These are phyloP conservation scores for Sequoiadendron giganteum DNA, from an alignment of 75 land plant species.

Conservation along the genomic window DNA sequence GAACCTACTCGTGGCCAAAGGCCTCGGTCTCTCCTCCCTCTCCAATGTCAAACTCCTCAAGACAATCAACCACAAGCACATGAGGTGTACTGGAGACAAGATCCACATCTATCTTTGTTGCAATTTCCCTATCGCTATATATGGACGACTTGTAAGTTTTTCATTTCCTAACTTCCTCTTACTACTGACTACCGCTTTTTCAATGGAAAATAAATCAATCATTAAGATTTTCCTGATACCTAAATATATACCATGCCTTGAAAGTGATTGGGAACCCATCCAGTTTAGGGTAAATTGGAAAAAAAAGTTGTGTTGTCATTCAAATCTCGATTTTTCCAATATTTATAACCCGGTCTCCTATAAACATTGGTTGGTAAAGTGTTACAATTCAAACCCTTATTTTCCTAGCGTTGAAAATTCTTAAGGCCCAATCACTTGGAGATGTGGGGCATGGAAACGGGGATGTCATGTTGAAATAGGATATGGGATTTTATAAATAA, in stretches of 20 bases:
- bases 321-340: background rate
- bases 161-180: background rate
- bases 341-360: background rate
- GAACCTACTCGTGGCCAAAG: slow-evolving; percentile 36
- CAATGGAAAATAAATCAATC: background rate
- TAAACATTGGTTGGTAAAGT: background rate
- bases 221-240: background rate
- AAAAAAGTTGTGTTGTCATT: background rate
- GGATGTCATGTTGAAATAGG: too few relatives aligned
- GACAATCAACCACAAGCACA: slow-evolving; percentile 33
- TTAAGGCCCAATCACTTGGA: background rate
- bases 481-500: too few relatives aligned
- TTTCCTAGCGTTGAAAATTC: background rate
- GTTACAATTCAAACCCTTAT: background rate
- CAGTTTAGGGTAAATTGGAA: background rate
- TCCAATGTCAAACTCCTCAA: slow-evolving; percentile 16
- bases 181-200: background rate
- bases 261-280: too few relatives aligned
- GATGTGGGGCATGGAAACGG: background rate
- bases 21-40: slow-evolving; percentile 20
- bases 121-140: slow-evolving; percentile 49
- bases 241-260: background rate
- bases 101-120: slow-evolving; percentile 48
- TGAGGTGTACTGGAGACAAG: slow-evolving; percentile 38
- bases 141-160: slow-evolving; percentile 46